Conservation (phyloP, 257 asterid genomes). For the Catharanthus roseus region DNA sequence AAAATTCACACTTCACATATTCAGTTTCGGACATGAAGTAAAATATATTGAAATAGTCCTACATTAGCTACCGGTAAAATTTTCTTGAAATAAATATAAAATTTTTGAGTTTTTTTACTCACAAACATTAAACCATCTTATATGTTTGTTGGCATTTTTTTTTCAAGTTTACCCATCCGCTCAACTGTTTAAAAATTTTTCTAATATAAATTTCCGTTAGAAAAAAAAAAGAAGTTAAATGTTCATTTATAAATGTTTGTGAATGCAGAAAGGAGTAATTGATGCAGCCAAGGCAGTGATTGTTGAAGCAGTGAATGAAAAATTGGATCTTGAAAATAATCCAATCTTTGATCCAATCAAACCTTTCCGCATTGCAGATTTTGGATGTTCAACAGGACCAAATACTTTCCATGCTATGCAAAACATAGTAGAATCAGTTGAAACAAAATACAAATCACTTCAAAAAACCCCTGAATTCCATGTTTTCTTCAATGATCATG, state of each 20-base stretch:
- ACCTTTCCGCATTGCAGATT: slow-evolving; percentile 32
- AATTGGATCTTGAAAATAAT: slow-evolving; percentile 7
- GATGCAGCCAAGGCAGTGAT: slow-evolving; percentile 13
- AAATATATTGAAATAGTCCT: no score
- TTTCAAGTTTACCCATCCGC: no score
- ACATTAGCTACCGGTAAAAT: no score
- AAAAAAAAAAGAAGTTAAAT: no score
- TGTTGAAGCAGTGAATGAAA: slow-evolving; percentile 7
- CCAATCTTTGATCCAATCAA: not conserved
- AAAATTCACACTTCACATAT: no score
- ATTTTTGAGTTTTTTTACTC: no score
- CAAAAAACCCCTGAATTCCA: slow-evolving; percentile 22
- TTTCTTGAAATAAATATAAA: no score
- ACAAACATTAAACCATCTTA: no score
- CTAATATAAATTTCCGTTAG: no score
- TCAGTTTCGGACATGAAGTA: no score
- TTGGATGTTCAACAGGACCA: slow-evolving; percentile 48
- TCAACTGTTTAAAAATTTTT: no score
- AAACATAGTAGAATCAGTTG: slow-evolving; percentile 28
- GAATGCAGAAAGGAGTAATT: slow-evolving; percentile 15
- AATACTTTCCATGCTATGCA: slow-evolving; percentile 37
- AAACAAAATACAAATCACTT: not conserved
- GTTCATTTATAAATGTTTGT: not conserved
- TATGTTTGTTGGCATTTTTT: no score
- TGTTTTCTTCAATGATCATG: slow-evolving; percentile 31